Evolutionary conservation across 1,284 basidiomycete genomes (phyloP).

Genomic region (Gymnopus androsaceus): DNA sequence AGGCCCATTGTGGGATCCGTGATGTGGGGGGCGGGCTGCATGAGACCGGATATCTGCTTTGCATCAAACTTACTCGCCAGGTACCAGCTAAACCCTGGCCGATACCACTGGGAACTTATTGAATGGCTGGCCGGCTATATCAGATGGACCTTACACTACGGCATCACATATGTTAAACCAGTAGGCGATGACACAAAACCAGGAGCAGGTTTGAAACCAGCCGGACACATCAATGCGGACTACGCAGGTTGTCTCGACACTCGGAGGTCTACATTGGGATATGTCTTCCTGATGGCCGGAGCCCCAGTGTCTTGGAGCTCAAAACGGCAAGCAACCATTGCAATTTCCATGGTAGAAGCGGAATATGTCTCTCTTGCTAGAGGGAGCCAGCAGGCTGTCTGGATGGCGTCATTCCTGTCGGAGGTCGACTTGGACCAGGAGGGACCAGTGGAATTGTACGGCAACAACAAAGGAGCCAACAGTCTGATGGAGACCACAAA

Average conservation of each 20-base stretch:
- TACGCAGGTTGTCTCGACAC: constrained; percentile 31
- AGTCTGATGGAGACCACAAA: neutral
- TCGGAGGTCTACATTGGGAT: constrained; percentile 31
- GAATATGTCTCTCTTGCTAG: too few species aligned
- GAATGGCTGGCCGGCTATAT: too few species aligned
- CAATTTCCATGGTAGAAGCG: constrained; percentile 37
- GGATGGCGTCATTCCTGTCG: too few species aligned
- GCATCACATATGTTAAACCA: constrained; percentile 25
- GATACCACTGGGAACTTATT: constrained; percentile 31
- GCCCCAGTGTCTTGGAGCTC: constrained; percentile 33
- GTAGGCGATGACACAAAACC: constrained; percentile 21
- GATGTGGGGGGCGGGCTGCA: constrained; percentile 28
- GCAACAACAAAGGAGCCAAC: neutral
- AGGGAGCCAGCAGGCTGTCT: too few species aligned
- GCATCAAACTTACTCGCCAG: constrained; percentile 29
- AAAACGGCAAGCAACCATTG: constrained; percentile 30
- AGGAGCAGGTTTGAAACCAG: constrained; percentile 18
- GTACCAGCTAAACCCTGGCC: constrained; percentile 27
- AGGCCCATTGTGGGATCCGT: constrained; percentile 28
- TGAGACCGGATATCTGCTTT: constrained; percentile 32
- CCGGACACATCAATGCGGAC: neutral
- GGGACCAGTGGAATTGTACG: neutral
- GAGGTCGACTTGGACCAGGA: constrained; percentile 17
- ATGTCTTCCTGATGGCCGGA: constrained; percentile 32
- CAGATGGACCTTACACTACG: constrained; percentile 26